phyloP scores from a whole-genome alignment of 176 grass and related monocot species.

The Saccharum officinarum region DNA sequence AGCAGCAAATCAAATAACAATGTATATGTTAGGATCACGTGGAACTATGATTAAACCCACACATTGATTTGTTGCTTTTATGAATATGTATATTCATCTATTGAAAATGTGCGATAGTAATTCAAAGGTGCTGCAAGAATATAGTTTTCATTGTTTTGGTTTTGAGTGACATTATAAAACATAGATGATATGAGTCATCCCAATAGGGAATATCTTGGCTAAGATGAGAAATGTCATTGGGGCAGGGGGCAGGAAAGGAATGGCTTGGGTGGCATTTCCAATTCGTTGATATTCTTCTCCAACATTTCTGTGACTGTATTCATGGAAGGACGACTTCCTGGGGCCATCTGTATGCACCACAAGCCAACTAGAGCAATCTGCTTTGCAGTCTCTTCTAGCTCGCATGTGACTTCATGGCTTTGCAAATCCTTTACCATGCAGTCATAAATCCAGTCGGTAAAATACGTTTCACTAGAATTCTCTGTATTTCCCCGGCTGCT shows the following conservation, averaged over 20 bases:
- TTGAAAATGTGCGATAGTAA: neutral
- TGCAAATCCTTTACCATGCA: constrained; percentile 25
- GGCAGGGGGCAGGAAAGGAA: neutral
- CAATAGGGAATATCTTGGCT: neutral
- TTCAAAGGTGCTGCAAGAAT: neutral
- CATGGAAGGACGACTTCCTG: constrained; percentile 47
- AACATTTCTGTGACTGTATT: constrained; percentile 58
- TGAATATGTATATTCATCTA: neutral
- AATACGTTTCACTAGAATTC: constrained; percentile 32
- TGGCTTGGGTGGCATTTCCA: constrained; percentile 47
- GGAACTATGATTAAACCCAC: neutral
- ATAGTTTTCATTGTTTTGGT: neutral
- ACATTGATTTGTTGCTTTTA: neutral
- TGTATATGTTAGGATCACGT: neutral
- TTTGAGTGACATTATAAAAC: neutral
- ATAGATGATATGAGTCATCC: neutral
- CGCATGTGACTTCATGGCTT: constrained; percentile 1
- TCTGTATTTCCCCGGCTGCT: constrained; percentile 2
- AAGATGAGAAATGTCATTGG: neutral
- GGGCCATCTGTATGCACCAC: constrained; percentile 51
- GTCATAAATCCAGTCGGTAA: constrained; percentile 63
- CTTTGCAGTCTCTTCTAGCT: constrained; percentile 30
- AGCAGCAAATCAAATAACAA: neutral
- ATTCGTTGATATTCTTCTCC: constrained; percentile 31
- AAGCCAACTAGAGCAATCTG: constrained; percentile 45